phyloP scores from a whole-genome alignment of 306 rosid genomes.

The Vigna unguiculata region DNA sequence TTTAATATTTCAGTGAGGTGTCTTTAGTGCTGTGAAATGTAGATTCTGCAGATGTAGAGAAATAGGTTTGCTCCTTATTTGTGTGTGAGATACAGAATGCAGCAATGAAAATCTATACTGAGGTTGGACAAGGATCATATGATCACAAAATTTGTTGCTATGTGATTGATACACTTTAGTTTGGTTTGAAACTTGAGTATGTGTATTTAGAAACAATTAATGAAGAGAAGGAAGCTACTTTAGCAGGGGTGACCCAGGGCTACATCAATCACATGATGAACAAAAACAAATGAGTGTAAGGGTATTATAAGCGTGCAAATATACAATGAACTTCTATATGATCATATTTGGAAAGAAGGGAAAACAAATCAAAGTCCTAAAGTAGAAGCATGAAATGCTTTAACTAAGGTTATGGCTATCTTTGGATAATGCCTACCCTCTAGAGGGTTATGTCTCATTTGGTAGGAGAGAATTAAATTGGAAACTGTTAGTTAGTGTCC shows the following conservation, averaged over 20 bases:
- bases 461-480: conserved; percentile 11
- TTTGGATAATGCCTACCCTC: conserved; percentile 1
- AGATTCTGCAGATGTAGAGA: neutral
- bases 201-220: neutral
- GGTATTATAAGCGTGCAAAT: neutral
- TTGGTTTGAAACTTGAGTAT: conserved; percentile 12
- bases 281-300: neutral
- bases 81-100: neutral
- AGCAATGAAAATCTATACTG: neutral
- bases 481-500: neutral
- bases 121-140: conserved; percentile 14
- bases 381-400: conserved; percentile 13
- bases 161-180: neutral
- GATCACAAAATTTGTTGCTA: neutral
- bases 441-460: conserved; percentile 6
- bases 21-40: conserved; percentile 33
- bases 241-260: neutral
- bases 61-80: neutral
- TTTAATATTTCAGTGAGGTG: conserved; percentile 11
- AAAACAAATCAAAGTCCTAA: conserved; percentile 14
- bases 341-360: neutral
- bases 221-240: neutral
- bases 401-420: conserved; percentile 16
- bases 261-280: conserved; percentile 2
- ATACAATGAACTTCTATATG: neutral